A percentile compares a stretch with the other conserved stretches of the same genome.
These are phyloP conservation scores for Spathaspora sp. DNA, from an alignment of 1,139 yeast genomes.

Conservation along the genomic window DNA sequence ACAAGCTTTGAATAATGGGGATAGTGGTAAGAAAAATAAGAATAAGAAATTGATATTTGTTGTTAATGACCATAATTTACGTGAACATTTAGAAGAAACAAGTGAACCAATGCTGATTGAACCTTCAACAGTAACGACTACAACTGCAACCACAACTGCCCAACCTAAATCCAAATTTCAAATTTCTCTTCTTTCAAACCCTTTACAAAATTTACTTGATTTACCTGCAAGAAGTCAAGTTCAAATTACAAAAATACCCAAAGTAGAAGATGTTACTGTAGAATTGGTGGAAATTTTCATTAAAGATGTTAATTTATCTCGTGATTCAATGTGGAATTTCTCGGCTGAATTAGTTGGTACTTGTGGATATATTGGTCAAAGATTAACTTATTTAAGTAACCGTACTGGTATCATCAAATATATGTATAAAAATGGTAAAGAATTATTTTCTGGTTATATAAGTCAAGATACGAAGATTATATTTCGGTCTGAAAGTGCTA, in stretches of 20 bases:
- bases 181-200: conserved; percentile 63
- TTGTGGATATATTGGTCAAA: conserved; percentile 69
- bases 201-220: conserved; percentile 61
- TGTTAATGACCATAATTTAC: conserved; percentile 19
- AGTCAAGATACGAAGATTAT: conserved; percentile 77
- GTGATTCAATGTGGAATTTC: conserved; percentile 94
- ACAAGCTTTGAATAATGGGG: conserved; percentile 10
- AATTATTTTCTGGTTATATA: conserved; percentile 61
- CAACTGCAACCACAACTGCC: conserved; percentile 4
- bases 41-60: conserved; percentile 23
- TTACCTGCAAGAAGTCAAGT: conserved; percentile 67
- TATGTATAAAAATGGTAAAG: conserved; percentile 70
- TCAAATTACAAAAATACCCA: conserved; percentile 43
- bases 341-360: conserved; percentile 60
- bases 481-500: conserved; percentile 88
- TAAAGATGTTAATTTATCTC: conserved; percentile 75
- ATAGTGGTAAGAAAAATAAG: conserved; percentile 20
- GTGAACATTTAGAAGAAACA: conserved; percentile 9
- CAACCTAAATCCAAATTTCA: conserved; percentile 20
- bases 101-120: conserved; percentile 8
- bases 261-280: conserved; percentile 53
- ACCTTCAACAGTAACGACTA: background rate
- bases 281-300: conserved; percentile 82
- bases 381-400: conserved; percentile 60
- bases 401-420: conserved; percentile 61